Evolutionary conservation across 768 basidiomycete genomes (phyloP).

Genomic region (Suillus lakei): DNA sequence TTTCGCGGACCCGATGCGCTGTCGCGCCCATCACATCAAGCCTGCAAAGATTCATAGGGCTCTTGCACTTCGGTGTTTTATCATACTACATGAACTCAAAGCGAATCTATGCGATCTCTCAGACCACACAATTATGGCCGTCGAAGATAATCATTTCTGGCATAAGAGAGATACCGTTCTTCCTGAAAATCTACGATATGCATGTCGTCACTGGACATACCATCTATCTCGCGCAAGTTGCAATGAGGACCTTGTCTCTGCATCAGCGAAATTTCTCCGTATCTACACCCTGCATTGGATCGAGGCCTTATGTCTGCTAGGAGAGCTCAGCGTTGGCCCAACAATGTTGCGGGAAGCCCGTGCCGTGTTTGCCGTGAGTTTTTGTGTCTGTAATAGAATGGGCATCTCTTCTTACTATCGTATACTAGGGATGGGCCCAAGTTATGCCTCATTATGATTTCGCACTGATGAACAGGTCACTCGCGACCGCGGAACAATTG

Average conservation of each 20-base stretch:
- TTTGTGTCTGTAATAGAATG: not conserved
- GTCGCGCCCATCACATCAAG: not conserved
- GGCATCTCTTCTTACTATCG: not conserved
- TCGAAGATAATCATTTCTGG: not conserved
- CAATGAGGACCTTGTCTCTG: not conserved
- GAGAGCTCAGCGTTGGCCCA: not conserved
- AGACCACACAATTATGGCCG: not conserved
- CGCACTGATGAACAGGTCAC: not conserved
- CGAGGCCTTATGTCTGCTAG: not conserved
- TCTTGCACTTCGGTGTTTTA: not conserved
- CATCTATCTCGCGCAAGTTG: not conserved
- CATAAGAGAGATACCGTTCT: not conserved
- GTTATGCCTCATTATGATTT: not conserved
- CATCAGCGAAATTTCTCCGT: not conserved
- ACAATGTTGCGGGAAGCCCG: not conserved
- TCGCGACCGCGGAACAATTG: not conserved
- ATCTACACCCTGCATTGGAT: not conserved
- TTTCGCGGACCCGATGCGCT: not conserved
- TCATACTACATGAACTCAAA: not conserved
- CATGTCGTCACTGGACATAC: not conserved
- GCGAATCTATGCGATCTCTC: not conserved
- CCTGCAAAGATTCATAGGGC: not conserved
- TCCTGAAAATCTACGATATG: not conserved
- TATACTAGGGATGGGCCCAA: not conserved
- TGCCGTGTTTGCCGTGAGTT: not conserved